These are phyloP conservation scores for Ophiostoma ips DNA, from an alignment of 2,329 filamentous ascomycete species.

Conservation along the genomic window DNA sequence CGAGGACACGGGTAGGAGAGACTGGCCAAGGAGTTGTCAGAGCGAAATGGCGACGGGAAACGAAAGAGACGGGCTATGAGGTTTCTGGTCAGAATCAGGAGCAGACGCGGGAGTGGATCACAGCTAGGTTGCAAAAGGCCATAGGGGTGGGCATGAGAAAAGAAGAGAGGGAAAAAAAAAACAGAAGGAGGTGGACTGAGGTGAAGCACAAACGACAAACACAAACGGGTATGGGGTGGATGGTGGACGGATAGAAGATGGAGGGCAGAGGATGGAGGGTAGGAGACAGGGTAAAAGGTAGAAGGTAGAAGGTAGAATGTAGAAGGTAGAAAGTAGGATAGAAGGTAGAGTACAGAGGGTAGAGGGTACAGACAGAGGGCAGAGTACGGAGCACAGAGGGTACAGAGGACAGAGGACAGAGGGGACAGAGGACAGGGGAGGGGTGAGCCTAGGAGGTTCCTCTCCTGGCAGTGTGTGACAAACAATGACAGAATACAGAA, in stretches of 20 bases:
- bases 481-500: not conserved
- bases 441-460: not conserved
- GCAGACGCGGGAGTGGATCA: slow-evolving; percentile 4
- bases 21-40: no score
- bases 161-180: no score
- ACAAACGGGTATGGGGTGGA: no score
- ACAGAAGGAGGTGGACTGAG: no score
- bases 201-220: not conserved
- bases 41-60: not conserved
- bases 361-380: not conserved
- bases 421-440: not conserved
- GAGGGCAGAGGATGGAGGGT: no score
- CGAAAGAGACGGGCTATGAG: slow-evolving; percentile 3
- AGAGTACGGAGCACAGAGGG: not conserved
- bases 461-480: not conserved
- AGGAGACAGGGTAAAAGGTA: no score
- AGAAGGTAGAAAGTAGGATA: no score
- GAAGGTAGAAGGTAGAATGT: no score
- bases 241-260: no score
- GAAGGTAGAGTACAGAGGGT: not conserved
- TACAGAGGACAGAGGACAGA: not conserved
- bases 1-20: not conserved
- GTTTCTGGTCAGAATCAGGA: slow-evolving; percentile 9
- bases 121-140: slow-evolving; percentile 7
- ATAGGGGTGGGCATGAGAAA: not conserved